Base-by-base conservation (phyloP, 805 yeast genomes). In the Tetrapisispora pingtungensis region DNA sequence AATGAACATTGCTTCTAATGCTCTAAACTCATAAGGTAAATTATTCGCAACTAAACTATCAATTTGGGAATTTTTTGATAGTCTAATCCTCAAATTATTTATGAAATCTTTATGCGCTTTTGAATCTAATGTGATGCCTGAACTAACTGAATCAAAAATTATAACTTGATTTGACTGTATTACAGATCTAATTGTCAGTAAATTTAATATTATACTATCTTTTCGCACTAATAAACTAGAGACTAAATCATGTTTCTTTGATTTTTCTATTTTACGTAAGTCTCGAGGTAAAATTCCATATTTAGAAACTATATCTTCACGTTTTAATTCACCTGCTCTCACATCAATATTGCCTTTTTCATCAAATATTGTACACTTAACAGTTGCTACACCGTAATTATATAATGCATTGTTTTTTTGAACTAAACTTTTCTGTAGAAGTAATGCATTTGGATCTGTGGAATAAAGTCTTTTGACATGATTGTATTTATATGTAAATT, bases 281-380 rank as follows among this genome's bases (percentile, higher is more conserved):
- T 90, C 98, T 61, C 98, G 71, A 0, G 97, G 96, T 46, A 84
- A 77, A 22, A 90, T 63, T 12, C 85, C 86, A 59, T 89, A 85
- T 50, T 80, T 78, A 28, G 78, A 70, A 10, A 90, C 70, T 47
- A 90, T 74, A 43, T 79, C 80, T 42, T 83, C 73, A 56, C 86
- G 77, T 49, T 86, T 85, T 61, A 82, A 79, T 55, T 80, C 84
- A 37, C 79, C 73, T 1, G 90, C 80, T 2, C 83, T 80, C 0
- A 83, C 79, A 1, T 73, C 70, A 20, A 85, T 79, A 35, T 78
- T 73, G 0, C 97, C 97, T 2, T 69, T 59, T 3, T 57, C 49
- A 55, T 89, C 88, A 50, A 93, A 80, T 0, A 85, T 76, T 1
- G 97, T 90, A 54, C 97, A 90, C 28, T 88, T 70, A 18, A 88